phyloP scores from a whole-genome alignment of 75 land plant species.

The Pinus tabuliformis region DNA sequence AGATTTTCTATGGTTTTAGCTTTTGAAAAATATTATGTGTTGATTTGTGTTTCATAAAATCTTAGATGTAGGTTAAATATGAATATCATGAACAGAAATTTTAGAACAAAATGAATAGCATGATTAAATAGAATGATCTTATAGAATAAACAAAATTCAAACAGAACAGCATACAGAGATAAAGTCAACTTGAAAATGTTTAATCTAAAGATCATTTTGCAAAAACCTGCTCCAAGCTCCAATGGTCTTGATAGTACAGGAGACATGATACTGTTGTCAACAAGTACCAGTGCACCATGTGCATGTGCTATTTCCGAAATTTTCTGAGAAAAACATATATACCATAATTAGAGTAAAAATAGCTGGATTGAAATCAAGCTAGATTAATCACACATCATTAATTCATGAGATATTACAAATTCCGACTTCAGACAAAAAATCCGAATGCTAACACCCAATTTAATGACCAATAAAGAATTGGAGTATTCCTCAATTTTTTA shows the following conservation, averaged over 20 bases:
- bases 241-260: slow-evolving; percentile 90
- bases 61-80: no score
- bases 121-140: neutral
- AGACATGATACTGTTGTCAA: slow-evolving; percentile 98
- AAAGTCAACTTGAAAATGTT: neutral
- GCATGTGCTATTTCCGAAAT: slow-evolving; percentile 78
- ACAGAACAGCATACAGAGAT: neutral
- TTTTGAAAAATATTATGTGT: no score
- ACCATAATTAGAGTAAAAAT: neutral
- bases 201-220: neutral
- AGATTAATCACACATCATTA: neutral
- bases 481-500: neutral
- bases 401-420: neutral
- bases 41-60: no score
- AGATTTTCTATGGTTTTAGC: no score
- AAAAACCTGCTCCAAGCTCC: slow-evolving; percentile 92
- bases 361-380: neutral
- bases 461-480: neutral
- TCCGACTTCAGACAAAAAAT: neutral
- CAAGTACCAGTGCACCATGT: slow-evolving; percentile 86
- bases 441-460: neutral
- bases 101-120: neutral
- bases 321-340: slow-evolving; percentile 45
- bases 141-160: neutral
- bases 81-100: no score